Conservation (phyloP, 2,329 filamentous ascomycete genomes). For the Cercospora sp. region DNA sequence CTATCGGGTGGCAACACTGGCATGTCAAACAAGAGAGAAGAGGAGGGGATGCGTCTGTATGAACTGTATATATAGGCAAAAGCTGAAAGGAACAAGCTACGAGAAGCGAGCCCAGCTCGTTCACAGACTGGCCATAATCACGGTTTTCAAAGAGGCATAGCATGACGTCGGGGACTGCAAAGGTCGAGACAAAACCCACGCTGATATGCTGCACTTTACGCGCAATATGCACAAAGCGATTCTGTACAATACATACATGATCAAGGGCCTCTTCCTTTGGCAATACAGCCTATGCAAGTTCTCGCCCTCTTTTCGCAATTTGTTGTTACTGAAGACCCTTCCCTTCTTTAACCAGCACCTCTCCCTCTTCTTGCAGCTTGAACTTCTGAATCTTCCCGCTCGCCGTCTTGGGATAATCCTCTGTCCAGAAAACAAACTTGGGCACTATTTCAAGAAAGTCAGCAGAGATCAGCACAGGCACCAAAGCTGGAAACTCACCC, state of each 20-base stretch:
- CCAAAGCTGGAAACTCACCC: constrained; percentile 46
- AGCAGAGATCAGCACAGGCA: not conserved
- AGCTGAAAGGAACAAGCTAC: not conserved
- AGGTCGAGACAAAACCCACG: too few species aligned
- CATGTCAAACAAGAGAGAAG: not conserved
- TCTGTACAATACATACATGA: not conserved
- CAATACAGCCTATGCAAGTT: not conserved
- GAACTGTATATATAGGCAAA: not conserved
- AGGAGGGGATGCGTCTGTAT: not conserved
- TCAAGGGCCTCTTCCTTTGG: too few species aligned
- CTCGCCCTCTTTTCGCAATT: not conserved
- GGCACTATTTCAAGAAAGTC: constrained; percentile 58
- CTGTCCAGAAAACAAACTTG: constrained; percentile 84
- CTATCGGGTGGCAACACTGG: not conserved
- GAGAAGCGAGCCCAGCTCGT: not conserved
- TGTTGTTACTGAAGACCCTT: constrained; percentile 27
- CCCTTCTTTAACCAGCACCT: constrained; percentile 49
- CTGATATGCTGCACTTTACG: not conserved
- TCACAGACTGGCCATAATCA: not conserved
- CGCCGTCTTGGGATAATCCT: constrained; percentile 88
- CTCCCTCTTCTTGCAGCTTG: constrained; percentile 70
- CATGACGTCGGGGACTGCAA: not conserved
- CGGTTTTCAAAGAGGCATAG: not conserved
- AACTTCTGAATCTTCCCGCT: constrained; percentile 98
- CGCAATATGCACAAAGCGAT: not conserved